Conservation (phyloP, 2,329 filamentous ascomycete species). For the Scortechinia acanthostroma region DNA sequence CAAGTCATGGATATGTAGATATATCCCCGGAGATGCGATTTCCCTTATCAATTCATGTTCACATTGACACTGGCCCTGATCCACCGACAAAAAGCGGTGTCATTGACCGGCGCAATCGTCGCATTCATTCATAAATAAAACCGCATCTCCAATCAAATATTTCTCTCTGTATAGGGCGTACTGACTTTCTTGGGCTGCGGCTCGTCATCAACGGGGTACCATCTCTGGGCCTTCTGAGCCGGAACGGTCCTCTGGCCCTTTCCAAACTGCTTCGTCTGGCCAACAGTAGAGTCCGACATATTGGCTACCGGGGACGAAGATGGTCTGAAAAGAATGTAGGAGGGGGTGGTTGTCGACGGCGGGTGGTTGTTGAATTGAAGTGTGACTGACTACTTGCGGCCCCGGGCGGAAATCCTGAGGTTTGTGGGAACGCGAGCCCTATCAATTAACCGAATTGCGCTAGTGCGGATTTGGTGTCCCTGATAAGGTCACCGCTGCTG, state of each 20-base stretch:
- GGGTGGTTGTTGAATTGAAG: not conserved
- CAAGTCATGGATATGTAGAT: not conserved
- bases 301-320: not conserved
- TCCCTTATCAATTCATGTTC: not conserved
- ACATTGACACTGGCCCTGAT: not conserved
- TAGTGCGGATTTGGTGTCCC: not conserved
- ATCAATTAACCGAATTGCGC: conserved; percentile 1
- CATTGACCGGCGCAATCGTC: not conserved
- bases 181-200: conserved; percentile 87
- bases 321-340: no score
- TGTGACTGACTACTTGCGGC: not conserved
- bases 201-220: conserved; percentile 95
- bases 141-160: not conserved
- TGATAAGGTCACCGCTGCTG: no score
- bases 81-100: not conserved
- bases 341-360: not conserved
- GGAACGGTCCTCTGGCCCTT: conserved; percentile 87
- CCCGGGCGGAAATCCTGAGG: conserved; percentile 1
- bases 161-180: conserved; percentile 21
- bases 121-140: conserved; percentile 1
- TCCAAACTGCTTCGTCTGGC: conserved; percentile 76
- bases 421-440: conserved; percentile 3
- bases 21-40: no score
- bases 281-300: conserved; percentile 2
- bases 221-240: conserved; percentile 92